Percentiles rank a stretch among this genome's conserved stretches.
Evolutionary conservation across 192 early-diverging fungal genomes (phyloP).

Genomic region (Glomus cerebriforme): DNA sequence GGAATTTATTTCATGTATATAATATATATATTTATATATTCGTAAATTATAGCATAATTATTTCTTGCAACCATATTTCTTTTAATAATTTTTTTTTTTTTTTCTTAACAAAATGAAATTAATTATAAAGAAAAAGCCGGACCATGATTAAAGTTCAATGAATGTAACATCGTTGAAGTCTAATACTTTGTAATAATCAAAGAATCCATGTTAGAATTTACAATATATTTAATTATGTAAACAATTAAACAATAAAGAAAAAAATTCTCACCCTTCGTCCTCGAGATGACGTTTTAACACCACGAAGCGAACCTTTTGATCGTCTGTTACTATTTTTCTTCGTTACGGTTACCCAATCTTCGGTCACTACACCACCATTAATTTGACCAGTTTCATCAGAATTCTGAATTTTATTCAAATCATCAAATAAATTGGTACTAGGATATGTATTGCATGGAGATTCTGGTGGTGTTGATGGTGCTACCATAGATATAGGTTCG

Average conservation of each 20-base stretch:
- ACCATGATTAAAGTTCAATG: neutral
- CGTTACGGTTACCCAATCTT: slow-evolving; percentile 14
- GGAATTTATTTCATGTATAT: neutral
- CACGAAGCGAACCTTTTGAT: neutral
- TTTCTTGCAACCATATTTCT: no score
- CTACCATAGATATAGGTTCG: neutral
- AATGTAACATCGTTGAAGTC: neutral
- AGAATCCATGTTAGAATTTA: neutral
- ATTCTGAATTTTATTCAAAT: neutral
- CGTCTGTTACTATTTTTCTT: slow-evolving; percentile 1
- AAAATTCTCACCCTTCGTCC: neutral
- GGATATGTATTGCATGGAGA: slow-evolving; percentile 14
- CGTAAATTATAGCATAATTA: no score
- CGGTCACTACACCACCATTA: neutral
- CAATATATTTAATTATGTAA: no score
- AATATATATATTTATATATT: no score
- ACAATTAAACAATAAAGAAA: no score
- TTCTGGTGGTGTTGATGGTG: slow-evolving; percentile 11
- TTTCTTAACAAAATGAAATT: no score
- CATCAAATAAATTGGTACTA: neutral
- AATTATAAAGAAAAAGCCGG: neutral
- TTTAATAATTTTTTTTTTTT: no score
- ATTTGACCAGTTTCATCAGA: neutral
- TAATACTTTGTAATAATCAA: neutral
- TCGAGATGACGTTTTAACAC: neutral